phyloP scores from a whole-genome alignment of 495 filamentous ascomycete species.

The Penicillium lagena region DNA sequence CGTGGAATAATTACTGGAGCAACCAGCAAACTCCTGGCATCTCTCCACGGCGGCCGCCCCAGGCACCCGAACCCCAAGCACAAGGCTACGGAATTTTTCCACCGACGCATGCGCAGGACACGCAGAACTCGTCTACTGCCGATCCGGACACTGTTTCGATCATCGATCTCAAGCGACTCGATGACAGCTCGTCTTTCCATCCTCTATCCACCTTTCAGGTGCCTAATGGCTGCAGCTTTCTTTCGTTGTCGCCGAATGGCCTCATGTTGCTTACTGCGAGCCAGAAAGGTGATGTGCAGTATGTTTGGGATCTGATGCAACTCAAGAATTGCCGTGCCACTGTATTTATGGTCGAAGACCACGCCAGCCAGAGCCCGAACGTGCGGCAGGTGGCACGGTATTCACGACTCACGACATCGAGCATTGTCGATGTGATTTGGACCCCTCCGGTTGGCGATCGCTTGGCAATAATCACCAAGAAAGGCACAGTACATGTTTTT shows the following conservation, averaged over 20 bases:
- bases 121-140: slow-evolving; percentile 35
- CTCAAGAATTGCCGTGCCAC: slow-evolving; percentile 34
- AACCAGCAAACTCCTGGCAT: slow-evolving; percentile 41
- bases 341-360: slow-evolving; percentile 33
- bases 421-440: slow-evolving; percentile 87
- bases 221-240: slow-evolving; percentile 80
- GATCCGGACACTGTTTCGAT: slow-evolving; percentile 82
- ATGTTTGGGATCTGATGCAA: slow-evolving; percentile 89
- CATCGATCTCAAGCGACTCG: slow-evolving; percentile 66
- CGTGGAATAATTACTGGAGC: slow-evolving; percentile 87
- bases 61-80: slow-evolving; percentile 19
- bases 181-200: slow-evolving; percentile 40
- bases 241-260: slow-evolving; percentile 84
- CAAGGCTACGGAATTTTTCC: slow-evolving; percentile 50
- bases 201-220: slow-evolving; percentile 76
- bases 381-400: slow-evolving; percentile 83
- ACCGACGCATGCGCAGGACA: slow-evolving; percentile 63
- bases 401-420: slow-evolving; percentile 82
- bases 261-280: slow-evolving; percentile 81
- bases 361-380: slow-evolving; percentile 27
- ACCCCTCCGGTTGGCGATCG: slow-evolving; percentile 71
- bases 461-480: slow-evolving; percentile 79
- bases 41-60: slow-evolving; percentile 18
- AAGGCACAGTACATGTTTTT: slow-evolving; percentile 89
- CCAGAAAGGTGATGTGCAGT: slow-evolving; percentile 85